Conservation (phyloP, 331 rosid species). For the Phaseolus coccineus region DNA sequence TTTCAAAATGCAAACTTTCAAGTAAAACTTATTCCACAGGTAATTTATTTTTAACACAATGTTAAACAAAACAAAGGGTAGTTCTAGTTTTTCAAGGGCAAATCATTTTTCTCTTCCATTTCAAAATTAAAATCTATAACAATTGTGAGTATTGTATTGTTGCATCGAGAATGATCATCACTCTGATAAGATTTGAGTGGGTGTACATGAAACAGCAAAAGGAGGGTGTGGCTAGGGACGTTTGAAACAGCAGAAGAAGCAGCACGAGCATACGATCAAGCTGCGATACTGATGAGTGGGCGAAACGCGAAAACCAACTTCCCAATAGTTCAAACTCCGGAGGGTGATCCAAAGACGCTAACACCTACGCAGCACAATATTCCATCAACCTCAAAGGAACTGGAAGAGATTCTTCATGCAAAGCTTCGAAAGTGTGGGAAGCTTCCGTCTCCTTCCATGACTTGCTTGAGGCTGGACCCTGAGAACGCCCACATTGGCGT, state of each 20-base stretch:
- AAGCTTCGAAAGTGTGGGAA: conserved; percentile 82
- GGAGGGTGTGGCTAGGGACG: conserved; percentile 84
- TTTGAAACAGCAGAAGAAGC: conserved; percentile 84
- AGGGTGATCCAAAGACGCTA: conserved; percentile 45
- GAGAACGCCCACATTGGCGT: conserved; percentile 82
- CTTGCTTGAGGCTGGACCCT: conserved; percentile 81
- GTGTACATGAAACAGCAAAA: conserved; percentile 53
- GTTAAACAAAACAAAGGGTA: no score
- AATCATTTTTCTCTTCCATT: no score
- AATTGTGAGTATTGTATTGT: no score
- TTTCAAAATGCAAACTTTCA: no score
- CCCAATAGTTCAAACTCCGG: conserved; percentile 54
- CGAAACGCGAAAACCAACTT: conserved; percentile 82
- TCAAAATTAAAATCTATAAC: no score
- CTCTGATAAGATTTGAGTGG: no score
- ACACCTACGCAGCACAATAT: not conserved
- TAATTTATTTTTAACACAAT: no score
- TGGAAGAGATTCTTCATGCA: conserved; percentile 72
- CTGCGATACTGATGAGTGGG: conserved; percentile 77
- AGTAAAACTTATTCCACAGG: no score
- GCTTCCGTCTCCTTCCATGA: conserved; percentile 75
- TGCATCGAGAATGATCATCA: no score
- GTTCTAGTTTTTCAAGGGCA: no score
- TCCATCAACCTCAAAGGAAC: conserved; percentile 47
- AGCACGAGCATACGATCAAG: conserved; percentile 76